Evolutionary conservation across 2,329 filamentous ascomycete species (phyloP).

Genomic region (Pseudomassariella vexata): DNA sequence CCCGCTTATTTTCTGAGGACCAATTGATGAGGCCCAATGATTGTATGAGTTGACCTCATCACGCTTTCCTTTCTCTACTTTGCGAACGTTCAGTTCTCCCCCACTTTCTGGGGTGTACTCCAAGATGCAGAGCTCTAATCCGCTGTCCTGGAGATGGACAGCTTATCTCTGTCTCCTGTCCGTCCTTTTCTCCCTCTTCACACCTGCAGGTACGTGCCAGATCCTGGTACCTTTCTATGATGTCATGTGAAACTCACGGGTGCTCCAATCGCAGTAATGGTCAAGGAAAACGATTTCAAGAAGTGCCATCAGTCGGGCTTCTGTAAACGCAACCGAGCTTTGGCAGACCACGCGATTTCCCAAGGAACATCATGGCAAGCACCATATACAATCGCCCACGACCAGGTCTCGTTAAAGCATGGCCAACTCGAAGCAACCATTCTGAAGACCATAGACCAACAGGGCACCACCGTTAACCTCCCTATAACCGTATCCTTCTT

Average conservation of each 20-base stretch:
- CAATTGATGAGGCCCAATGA: no score
- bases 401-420: conserved; percentile 69
- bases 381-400: conserved; percentile 71
- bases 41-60: no score
- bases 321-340: conserved; percentile 89
- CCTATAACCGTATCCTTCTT: conserved; percentile 85
- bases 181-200: conserved; percentile 54
- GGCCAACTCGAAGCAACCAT: conserved; percentile 76
- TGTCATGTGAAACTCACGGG: conserved; percentile 7
- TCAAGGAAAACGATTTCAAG: conserved; percentile 97
- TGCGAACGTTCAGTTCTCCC: conserved; percentile 25
- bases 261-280: conserved; percentile 54
- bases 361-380: conserved; percentile 65
- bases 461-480: conserved; percentile 66
- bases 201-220: conserved; percentile 53
- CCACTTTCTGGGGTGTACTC: conserved; percentile 24
- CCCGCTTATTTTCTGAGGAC: no score
- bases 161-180: conserved; percentile 54
- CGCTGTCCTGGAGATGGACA: conserved; percentile 58
- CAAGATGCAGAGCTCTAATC: conserved; percentile 44
- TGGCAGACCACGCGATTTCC: conserved; percentile 69
- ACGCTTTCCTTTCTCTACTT: conserved; percentile 7
- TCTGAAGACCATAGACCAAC: conserved; percentile 67
- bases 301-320: conserved; percentile 94
- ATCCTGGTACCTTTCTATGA: not conserved